A percentile compares a stretch with the other conserved stretches of the same genome.
Evolutionary conservation across 1,139 yeast genomes (phyloP).

Genomic region (Taphrina flavorubra): DNA sequence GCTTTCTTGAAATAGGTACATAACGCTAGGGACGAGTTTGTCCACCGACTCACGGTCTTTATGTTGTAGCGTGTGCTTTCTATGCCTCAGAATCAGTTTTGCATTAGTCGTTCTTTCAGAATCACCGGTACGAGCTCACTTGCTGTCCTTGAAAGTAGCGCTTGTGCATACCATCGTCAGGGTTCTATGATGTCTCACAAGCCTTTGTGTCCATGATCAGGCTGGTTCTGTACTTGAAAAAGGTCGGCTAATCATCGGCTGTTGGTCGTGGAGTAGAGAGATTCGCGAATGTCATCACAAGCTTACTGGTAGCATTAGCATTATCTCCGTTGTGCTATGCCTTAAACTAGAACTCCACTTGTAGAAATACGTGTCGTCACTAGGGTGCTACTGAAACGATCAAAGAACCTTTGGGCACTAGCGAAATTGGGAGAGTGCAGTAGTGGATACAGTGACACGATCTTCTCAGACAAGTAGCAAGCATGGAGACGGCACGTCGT

Average conservation of each 20-base stretch:
- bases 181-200: background rate
- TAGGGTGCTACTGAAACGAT: too few relatives aligned
- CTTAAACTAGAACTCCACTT: too few relatives aligned
- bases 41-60: background rate
- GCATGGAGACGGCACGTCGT: constrained; percentile 28
- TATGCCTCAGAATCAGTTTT: background rate
- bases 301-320: background rate
- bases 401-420: too few relatives aligned
- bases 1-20: constrained; percentile 21
- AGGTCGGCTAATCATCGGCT: background rate
- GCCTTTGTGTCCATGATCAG: too few relatives aligned
- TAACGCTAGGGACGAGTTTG: background rate
- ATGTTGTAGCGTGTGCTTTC: constrained; percentile 2
- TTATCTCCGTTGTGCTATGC: too few relatives aligned
- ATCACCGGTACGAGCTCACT: too few relatives aligned
- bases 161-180: background rate
- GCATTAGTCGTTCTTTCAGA: background rate
- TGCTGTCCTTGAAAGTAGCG: background rate
- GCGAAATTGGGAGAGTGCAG: too few relatives aligned
- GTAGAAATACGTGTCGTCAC: too few relatives aligned
- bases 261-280: constrained; percentile 8
- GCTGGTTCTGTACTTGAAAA: too few relatives aligned
- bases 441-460: too few relatives aligned
- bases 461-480: background rate
- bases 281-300: constrained; percentile 14